Evolutionary conservation across 495 filamentous ascomycete species (phyloP), one percentile per base, ranked within the genome.

Genomic region (Neurospora sp.): DNA sequence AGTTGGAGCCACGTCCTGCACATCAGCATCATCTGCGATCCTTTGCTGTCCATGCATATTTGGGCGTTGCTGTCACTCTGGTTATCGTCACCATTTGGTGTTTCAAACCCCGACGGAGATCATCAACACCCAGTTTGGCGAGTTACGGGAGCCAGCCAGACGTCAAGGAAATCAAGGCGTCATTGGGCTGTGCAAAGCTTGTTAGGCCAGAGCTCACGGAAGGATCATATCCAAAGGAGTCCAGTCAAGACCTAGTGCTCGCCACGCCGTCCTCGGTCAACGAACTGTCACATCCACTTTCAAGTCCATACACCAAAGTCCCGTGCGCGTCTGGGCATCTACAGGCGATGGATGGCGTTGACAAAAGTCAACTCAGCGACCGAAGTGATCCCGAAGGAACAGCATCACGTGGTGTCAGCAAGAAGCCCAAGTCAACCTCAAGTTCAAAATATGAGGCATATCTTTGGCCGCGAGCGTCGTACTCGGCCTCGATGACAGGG

Each of bases 391-490:
- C 62, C 46, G 76, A 74, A 69, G 54, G 69, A 75, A 37, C 66
- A 66, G 39, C 76, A 79, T 80, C 80, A 80, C 79, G 73, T 79
- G 76, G 75, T 42, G 77, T 80, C 78, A 81, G 76, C 77, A 80
- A 71, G 14, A 31, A 66, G 27, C 6, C 27, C 27, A 66, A 18
- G 54, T 35, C 54, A 35, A 8, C 54, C 23, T 18, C 54, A 9
- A 35, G 23, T 18, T 66, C 54, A 27, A 16, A 12, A 7, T 6
- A 62, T 16, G 12, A 31, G 49, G 23, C 23, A 31, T 31, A 16
- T 62, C 23, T 62, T 5, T 31, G 49, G 49, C 49, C 23, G 23
- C 49, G 31, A 31, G 2, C 23, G 23, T 8, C 12, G 31, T 27
- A 14, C 20, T 31, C 23, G 10, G 49, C 12, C 5, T 31, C 49